A percentile compares a stretch with the other conserved stretches of the same genome.
phyloP scores from a whole-genome alignment of 2,329 filamentous ascomycete species.

The Verticillium nonalfalfae region DNA sequence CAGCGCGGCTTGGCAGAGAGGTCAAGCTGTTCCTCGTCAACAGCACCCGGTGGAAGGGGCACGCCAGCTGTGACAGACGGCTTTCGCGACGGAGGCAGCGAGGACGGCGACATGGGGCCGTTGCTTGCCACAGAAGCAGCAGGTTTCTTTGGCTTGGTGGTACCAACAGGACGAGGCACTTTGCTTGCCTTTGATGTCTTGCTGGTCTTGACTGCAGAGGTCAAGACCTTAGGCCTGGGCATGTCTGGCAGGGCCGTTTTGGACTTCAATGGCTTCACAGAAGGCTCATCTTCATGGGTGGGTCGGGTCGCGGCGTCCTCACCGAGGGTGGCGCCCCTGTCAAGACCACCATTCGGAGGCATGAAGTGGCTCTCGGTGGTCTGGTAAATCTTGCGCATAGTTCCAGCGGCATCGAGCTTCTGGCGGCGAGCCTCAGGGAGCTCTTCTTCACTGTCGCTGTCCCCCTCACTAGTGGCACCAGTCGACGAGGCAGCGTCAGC shows the following conservation, averaged over 20 bases:
- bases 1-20: slow-evolving; percentile 93
- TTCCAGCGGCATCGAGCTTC: slow-evolving; percentile 40
- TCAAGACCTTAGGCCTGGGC: slow-evolving; percentile 31
- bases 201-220: slow-evolving; percentile 24
- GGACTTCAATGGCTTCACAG: slow-evolving; percentile 25
- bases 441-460: slow-evolving; percentile 62
- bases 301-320: slow-evolving; percentile 23
- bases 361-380: slow-evolving; percentile 48
- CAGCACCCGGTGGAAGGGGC: slow-evolving; percentile 43
- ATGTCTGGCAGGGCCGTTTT: slow-evolving; percentile 22
- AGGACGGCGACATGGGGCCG: slow-evolving; percentile 56
- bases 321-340: slow-evolving; percentile 48
- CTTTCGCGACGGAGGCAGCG: slow-evolving; percentile 69
- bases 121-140: slow-evolving; percentile 18
- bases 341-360: slow-evolving; percentile 44
- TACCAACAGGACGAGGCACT: slow-evolving; percentile 24
- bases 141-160: slow-evolving; percentile 46
- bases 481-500: slow-evolving; percentile 82
- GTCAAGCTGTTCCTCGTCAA: slow-evolving; percentile 88
- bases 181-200: slow-evolving; percentile 38
- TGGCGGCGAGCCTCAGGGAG: slow-evolving; percentile 53
- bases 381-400: slow-evolving; percentile 39
- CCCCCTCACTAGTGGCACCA: slow-evolving; percentile 74
- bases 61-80: slow-evolving; percentile 60
- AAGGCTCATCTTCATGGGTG: background rate